Evolutionary conservation across 2,329 filamentous ascomycete species (phyloP).

Genomic region (Nothopassalora personata): DNA sequence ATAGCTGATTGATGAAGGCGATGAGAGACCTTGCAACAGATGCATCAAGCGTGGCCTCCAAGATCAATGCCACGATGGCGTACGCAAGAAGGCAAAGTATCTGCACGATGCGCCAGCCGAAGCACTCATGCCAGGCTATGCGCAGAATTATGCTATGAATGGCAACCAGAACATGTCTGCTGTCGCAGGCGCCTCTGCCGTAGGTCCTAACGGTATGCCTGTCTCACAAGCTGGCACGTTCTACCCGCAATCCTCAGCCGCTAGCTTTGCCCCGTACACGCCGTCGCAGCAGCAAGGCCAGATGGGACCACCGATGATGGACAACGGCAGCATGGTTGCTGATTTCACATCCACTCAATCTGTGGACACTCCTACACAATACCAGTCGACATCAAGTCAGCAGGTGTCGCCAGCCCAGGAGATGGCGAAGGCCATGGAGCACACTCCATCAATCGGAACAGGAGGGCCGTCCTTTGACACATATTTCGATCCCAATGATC

Average conservation of each 20-base stretch:
- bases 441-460: slow-evolving; percentile 36
- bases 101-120: slow-evolving; percentile 92
- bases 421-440: slow-evolving; percentile 46
- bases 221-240: slow-evolving; percentile 36
- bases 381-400: slow-evolving; percentile 53
- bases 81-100: slow-evolving; percentile 98
- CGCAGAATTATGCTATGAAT: slow-evolving; percentile 54
- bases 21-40: slow-evolving; percentile 87
- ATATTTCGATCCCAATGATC: slow-evolving; percentile 86
- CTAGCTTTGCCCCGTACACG: slow-evolving; percentile 38
- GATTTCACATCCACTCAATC: slow-evolving; percentile 58
- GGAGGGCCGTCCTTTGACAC: slow-evolving; percentile 46
- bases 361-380: slow-evolving; percentile 61
- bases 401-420: slow-evolving; percentile 42
- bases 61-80: slow-evolving; percentile 89
- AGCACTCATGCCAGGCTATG: slow-evolving; percentile 78
- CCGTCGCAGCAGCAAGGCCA: slow-evolving; percentile 26
- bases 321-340: slow-evolving; percentile 37
- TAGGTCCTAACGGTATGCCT: slow-evolving; percentile 17
- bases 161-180: slow-evolving; percentile 20
- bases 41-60: slow-evolving; percentile 91
- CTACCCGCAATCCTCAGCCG: slow-evolving; percentile 38
- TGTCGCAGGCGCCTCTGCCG: slow-evolving; percentile 14
- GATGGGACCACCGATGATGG: slow-evolving; percentile 40
- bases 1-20: slow-evolving; percentile 54